Evolutionary conservation across 1,284 basidiomycete genomes (phyloP), one percentile per base, ranked within the genome.

Genomic region (Agaricales sp.): DNA sequence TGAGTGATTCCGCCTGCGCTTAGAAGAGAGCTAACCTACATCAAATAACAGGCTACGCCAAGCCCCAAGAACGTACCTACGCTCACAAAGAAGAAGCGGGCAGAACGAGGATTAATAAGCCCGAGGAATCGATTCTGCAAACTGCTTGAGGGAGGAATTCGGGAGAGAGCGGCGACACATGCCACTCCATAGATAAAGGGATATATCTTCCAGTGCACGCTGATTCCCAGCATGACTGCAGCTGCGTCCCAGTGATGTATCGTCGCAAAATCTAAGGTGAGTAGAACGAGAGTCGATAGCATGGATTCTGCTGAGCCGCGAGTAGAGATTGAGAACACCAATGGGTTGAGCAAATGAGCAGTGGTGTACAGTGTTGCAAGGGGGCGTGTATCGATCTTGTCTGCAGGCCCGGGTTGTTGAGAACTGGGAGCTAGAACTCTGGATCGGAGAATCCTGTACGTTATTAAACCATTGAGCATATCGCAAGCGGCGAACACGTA

Each of bases 241-340:
- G 89, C 78, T 1, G 63, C 52, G 48, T 74, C 70, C 77, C 82
- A 86, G 39, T 66, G 63, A 3, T 65, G 65, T 23, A 67, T 73
- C 53, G 80, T 66, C 12, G 74, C 74, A 44, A 66, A 70, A 61
- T 78, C 77, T n/a, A 96, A 66, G 0, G 86, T 83, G 24, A 77
- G 66, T 22, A 97, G 74, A 37, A 97, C 86, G 50, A 94, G 71
- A 1, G 90, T 70, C 16, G 87, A 84, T 2, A 98, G 78, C 1
- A 96, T 69, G 0, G 91, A 83, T 67, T 99, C 96, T 14, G 94
- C 92, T 2, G 92, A 96, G 1, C 95, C 96, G 6, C 95, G 81
- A 0, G 95, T 99, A 0, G 93, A 94, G 57, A 99, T 98, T 55
- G 92, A 89, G 59, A 96, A 89, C 1, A 95, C 88, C 58, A 99